Percentiles rank a stretch among this genome's conserved stretches.
These are phyloP conservation scores for Phalaenopsis equestris DNA, from an alignment of 106 monocot genomes.

Conservation along the genomic window DNA sequence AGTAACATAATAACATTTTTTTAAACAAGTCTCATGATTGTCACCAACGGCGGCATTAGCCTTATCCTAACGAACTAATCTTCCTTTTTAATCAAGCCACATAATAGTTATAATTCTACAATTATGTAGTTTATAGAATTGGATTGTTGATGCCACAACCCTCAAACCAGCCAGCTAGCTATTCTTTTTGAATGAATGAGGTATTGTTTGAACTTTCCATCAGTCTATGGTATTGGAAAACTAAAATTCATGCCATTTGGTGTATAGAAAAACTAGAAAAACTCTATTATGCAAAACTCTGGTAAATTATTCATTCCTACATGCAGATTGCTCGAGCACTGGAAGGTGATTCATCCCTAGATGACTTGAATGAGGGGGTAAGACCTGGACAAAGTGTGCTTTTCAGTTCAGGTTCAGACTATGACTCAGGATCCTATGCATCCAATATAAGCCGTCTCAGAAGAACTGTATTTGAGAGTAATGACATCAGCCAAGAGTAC, in stretches of 20 bases:
- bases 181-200: too few species aligned
- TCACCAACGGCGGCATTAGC: too few species aligned
- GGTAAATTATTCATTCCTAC: not conserved
- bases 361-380: conserved; percentile 52
- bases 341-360: conserved; percentile 60
- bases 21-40: too few species aligned
- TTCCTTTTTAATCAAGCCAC: not conserved
- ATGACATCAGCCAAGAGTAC: conserved; percentile 39
- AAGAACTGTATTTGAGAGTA: conserved; percentile 31
- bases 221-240: too few species aligned
- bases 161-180: too few species aligned
- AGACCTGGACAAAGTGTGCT: conserved; percentile 40
- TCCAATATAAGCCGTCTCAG: conserved; percentile 45
- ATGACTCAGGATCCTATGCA: conserved; percentile 39
- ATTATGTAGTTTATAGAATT: too few species aligned
- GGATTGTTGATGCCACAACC: too few species aligned
- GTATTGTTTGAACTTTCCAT: too few species aligned
- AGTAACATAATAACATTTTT: not conserved
- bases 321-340: conserved; percentile 52
- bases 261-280: too few species aligned
- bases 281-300: too few species aligned
- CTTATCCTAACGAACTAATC: too few species aligned
- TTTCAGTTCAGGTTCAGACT: conserved; percentile 46
- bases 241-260: too few species aligned
- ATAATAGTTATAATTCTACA: not conserved